Base-by-base conservation (phyloP, 2,329 filamentous ascomycete genomes). In the Aspergillus cejpii region DNA sequence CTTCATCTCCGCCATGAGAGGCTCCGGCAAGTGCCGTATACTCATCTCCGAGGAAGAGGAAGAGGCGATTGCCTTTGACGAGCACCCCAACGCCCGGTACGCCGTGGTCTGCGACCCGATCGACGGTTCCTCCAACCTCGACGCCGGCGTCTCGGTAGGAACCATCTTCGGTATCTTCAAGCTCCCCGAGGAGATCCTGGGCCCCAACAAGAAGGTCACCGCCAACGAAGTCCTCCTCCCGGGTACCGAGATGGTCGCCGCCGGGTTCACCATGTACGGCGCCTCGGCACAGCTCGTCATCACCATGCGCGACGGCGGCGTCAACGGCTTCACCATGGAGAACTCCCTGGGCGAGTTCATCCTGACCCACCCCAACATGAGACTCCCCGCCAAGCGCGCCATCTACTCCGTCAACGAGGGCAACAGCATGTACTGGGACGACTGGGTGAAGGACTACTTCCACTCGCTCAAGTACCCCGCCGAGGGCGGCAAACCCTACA, bases 231-330 rank as follows among this genome's bases (percentile, higher is more conserved):
- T 98, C 49, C 79, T 97, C 48, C 83, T 83, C 69, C 86, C 92
- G 1, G 92, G 92, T 45, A 91, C 86, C 1, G 90, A 96, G 70
- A 80, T 97, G 55, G 80, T 97, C 15, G 91, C 92, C 27, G 84
- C 87, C 17, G 92, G 92, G n/a, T 98, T 98, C 78, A 98, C 92
- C 70, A 98, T 98, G 92, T 98, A 98, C 72, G 92, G 92, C 63
- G 92, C 92, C 57, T 96, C 90, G 2, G 83, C 92, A 3, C 91
- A 97, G 74, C 78, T 98, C 37, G 92, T 98, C 61, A 85, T 98
- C 64, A 98, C 92, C 57, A 96, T 97, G 89, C 87, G 85, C 71
- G 87, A 83, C 55, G 87, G 90, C 53, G 79, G 73, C 50, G 92
- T 98, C 70, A 96, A 97, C 71, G 92, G 92, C 61, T 98, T 98